phyloP scores from a whole-genome alignment of 371 early-diverging fungal species.

The Vairimorpha ceranae region DNA sequence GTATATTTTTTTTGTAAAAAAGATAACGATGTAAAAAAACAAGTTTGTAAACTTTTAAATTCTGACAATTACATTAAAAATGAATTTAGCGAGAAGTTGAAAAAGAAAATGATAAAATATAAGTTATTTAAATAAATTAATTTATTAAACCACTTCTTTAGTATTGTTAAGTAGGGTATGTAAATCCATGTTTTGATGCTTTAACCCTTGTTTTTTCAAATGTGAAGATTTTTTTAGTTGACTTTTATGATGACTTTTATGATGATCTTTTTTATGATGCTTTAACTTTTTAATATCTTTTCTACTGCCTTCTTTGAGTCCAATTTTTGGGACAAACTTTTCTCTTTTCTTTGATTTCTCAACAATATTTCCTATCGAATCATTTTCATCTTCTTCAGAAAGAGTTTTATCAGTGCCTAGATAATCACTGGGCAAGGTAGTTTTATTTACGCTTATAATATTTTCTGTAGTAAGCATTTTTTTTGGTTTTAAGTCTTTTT shows the following conservation, averaged over 20 bases:
- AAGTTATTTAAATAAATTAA: constrained; percentile 6
- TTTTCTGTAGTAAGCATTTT: too few relatives aligned
- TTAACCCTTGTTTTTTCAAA: not conserved
- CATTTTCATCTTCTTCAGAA: not conserved
- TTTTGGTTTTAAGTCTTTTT: too few relatives aligned
- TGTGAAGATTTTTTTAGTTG: not conserved
- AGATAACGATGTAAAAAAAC: not conserved
- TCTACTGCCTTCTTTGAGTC: too few relatives aligned
- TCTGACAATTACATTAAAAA: not conserved
- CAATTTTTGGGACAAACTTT: too few relatives aligned
- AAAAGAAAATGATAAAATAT: constrained; percentile 9
- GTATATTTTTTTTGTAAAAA: constrained; percentile 6
- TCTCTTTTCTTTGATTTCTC: not conserved
- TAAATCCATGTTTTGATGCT: not conserved
- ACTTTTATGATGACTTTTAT: not conserved
- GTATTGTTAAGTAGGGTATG: not conserved
- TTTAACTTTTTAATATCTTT: too few relatives aligned
- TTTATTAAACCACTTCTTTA: not conserved
- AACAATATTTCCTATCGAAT: not conserved
- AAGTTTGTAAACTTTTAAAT: not conserved
- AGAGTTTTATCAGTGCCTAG: not conserved
- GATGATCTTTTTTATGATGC: too few relatives aligned
- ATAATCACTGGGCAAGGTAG: not conserved
- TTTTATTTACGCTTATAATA: too few relatives aligned
- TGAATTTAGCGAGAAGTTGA: not conserved